phyloP scores from a whole-genome alignment of 164 flowering plant genomes.

The Vitis labrusca region DNA sequence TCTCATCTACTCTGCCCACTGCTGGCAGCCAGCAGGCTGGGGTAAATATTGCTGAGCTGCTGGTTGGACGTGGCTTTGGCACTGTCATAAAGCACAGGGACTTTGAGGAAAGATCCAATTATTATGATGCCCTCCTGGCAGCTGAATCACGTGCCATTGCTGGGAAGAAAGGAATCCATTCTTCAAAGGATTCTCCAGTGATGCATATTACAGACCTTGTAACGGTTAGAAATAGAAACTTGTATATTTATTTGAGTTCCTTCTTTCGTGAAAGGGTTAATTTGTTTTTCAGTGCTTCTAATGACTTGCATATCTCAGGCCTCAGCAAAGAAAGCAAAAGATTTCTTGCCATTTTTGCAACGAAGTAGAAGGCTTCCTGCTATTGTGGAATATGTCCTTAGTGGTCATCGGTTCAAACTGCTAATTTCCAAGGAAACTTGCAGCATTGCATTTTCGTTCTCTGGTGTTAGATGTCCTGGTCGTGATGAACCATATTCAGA shows the following conservation, averaged over 20 bases:
- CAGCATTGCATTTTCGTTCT: slow-evolving; percentile 90
- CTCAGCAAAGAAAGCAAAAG: slow-evolving; percentile 80
- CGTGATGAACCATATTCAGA: slow-evolving; percentile 88
- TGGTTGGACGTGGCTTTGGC: slow-evolving; percentile 87
- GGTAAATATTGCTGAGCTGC: slow-evolving; percentile 73
- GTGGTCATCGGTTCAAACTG: slow-evolving; percentile 96
- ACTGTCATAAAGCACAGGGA: slow-evolving; percentile 83
- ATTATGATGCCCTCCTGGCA: slow-evolving; percentile 85
- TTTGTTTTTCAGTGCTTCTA: not conserved
- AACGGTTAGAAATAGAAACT: slow-evolving; percentile 42
- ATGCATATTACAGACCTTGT: slow-evolving; percentile 80
- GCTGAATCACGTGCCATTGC: slow-evolving; percentile 85
- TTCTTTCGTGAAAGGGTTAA: not conserved
- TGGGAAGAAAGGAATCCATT: slow-evolving; percentile 86
- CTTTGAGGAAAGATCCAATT: slow-evolving; percentile 94
- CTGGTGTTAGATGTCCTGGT: slow-evolving; percentile 98
- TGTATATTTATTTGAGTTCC: not conserved
- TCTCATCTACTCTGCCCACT: slow-evolving; percentile 39
- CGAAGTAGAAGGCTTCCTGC: slow-evolving; percentile 79
- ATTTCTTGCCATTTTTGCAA: slow-evolving; percentile 87
- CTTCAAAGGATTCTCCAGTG: slow-evolving; percentile 83
- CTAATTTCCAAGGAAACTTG: slow-evolving; percentile 93
- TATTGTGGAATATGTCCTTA: slow-evolving; percentile 91
- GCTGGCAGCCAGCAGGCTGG: slow-evolving; percentile 55
- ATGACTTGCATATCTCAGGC: slow-evolving; percentile 37